Percentiles rank a stretch among this genome's conserved stretches.
Evolutionary conservation across 2,329 filamentous ascomycete species (phyloP).

Genomic region (Pezicula rhizophila): DNA sequence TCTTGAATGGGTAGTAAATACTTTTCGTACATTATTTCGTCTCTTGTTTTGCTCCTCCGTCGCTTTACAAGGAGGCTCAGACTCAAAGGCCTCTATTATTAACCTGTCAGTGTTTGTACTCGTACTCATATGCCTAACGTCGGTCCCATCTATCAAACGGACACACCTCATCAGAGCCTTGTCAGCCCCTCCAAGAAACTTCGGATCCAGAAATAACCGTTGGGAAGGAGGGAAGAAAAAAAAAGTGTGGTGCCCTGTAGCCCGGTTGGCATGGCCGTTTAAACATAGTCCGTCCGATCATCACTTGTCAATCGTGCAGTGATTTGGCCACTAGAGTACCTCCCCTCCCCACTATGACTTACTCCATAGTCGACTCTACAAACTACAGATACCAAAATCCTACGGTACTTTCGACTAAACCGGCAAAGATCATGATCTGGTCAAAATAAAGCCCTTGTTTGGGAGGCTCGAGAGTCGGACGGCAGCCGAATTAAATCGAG

Average conservation of each 20-base stretch:
- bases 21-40: neutral
- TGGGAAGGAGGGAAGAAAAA: neutral
- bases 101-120: conserved; percentile 8
- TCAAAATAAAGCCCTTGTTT: conserved; percentile 10
- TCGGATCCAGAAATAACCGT: conserved; percentile 1
- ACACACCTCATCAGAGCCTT: neutral
- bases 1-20: too few relatives aligned
- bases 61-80: neutral
- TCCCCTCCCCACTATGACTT: too few relatives aligned
- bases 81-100: neutral
- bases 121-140: conserved; percentile 7
- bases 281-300: conserved; percentile 10
- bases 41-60: neutral
- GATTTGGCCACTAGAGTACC: neutral
- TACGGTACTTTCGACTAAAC: neutral
- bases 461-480: conserved; percentile 12
- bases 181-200: neutral
- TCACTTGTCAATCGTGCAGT: neutral
- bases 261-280: conserved; percentile 5
- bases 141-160: conserved; percentile 10
- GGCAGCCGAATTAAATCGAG: conserved; percentile 3
- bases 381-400: too few relatives aligned
- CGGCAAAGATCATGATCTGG: conserved; percentile 3
- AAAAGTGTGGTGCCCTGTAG: neutral
- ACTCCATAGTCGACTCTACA: too few relatives aligned